These are phyloP conservation scores for Candida sp. DNA, from an alignment of 1,139 yeast genomes.

Conservation along the genomic window DNA sequence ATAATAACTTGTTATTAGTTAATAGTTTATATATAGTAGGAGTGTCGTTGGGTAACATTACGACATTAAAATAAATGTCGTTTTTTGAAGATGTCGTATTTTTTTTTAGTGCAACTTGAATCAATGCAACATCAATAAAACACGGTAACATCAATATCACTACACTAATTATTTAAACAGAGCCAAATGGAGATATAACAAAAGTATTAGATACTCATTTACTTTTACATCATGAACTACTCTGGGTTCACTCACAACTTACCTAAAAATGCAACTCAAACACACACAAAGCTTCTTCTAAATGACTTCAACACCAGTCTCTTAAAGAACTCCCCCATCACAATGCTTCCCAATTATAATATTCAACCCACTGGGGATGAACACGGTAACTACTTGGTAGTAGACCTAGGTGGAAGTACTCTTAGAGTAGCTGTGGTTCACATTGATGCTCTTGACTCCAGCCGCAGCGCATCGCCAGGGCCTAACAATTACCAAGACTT, in stretches of 20 bases:
- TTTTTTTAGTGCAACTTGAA: neutral
- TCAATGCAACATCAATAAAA: neutral
- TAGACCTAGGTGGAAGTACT: conserved; percentile 58
- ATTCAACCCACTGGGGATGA: conserved; percentile 42
- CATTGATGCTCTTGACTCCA: conserved; percentile 15
- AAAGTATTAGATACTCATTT: too few species aligned
- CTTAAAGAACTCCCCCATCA: conserved; percentile 21
- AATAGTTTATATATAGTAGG: too few species aligned
- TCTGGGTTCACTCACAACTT: conserved; percentile 12
- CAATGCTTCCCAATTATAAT: conserved; percentile 48
- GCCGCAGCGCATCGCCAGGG: too few species aligned
- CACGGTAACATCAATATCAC: too few species aligned
- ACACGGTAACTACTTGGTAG: conserved; percentile 40
- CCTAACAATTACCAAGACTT: too few species aligned
- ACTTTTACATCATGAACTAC: too few species aligned
- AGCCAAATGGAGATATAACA: too few species aligned
- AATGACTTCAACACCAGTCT: conserved; percentile 30
- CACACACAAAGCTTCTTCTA: conserved; percentile 14
- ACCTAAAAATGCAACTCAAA: conserved; percentile 7
- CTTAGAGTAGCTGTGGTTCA: conserved; percentile 46
- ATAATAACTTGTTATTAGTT: too few species aligned
- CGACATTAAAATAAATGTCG: too few species aligned
- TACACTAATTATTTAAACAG: too few species aligned
- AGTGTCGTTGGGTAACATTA: too few species aligned
- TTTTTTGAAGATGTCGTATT: neutral